Percentiles rank a stretch among this genome's conserved stretches.
phyloP scores from a whole-genome alignment of 2,329 filamentous ascomycete genomes.

The Didymella pomorum region DNA sequence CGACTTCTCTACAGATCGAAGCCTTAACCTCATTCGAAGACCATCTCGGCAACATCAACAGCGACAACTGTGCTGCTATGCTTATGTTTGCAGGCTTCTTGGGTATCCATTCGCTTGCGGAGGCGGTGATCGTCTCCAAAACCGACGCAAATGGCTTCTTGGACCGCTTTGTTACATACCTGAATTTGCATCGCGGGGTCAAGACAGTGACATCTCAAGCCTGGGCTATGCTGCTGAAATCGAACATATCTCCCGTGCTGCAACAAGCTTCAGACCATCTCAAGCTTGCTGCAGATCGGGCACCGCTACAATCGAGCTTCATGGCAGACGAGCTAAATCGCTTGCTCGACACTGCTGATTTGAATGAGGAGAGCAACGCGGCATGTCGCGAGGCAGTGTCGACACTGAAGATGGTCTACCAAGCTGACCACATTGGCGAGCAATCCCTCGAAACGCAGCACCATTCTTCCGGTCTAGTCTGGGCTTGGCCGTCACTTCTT shows the following conservation, averaged over 20 bases:
- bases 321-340: constrained; percentile 14
- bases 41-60: constrained; percentile 13
- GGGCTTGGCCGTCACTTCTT: not conserved
- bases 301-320: constrained; percentile 11
- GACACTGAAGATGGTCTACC: not conserved
- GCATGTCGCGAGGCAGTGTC: not conserved
- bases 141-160: constrained; percentile 22
- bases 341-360: constrained; percentile 24
- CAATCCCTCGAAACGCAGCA: not conserved
- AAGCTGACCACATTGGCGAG: not conserved
- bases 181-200: constrained; percentile 31
- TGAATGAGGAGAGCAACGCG: constrained; percentile 8
- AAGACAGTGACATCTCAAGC: constrained; percentile 21
- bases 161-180: constrained; percentile 28
- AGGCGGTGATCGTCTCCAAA: constrained; percentile 21
- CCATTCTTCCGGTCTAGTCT: not conserved
- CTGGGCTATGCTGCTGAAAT: constrained; percentile 23
- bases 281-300: constrained; percentile 11
- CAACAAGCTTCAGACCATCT: constrained; percentile 12
- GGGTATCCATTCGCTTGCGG: constrained; percentile 27
- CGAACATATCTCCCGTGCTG: constrained; percentile 22
- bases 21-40: constrained; percentile 25
- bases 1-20: constrained; percentile 26
- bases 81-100: constrained; percentile 27
- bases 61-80: constrained; percentile 26